Percentiles rank a stretch among this genome's conserved stretches.
These are phyloP conservation scores for Tephrocybe sp. DNA, from an alignment of 768 basidiomycete species.

Conservation along the genomic window DNA sequence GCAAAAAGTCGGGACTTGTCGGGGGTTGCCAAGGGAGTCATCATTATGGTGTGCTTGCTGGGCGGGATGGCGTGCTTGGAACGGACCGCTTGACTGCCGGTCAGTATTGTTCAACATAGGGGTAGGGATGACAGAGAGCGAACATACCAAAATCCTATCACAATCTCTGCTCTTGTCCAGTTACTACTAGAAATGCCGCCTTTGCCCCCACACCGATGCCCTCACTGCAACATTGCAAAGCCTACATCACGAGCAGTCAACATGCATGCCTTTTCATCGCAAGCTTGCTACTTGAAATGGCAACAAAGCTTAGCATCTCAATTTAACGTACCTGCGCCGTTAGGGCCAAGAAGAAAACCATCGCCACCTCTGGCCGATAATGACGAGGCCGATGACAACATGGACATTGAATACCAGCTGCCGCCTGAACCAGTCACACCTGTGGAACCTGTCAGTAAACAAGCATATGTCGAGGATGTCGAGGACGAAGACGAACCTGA, in stretches of 20 bases:
- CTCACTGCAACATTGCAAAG: constrained; percentile 3
- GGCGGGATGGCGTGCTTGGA: neutral
- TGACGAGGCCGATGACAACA: neutral
- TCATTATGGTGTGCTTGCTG: neutral
- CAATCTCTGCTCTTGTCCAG: neutral
- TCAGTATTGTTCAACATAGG: no score
- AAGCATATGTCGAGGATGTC: neutral
- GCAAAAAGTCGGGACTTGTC: neutral
- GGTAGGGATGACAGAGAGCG: no score
- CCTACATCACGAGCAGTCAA: neutral
- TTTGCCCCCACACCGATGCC: constrained; percentile 1
- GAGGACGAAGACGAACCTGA: constrained; percentile 2
- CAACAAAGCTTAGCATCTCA: constrained; percentile 1
- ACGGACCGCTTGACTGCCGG: neutral
- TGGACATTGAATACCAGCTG: neutral
- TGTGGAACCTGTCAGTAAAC: neutral
- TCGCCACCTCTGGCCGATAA: neutral
- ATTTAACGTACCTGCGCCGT: neutral
- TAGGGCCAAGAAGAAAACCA: neutral
- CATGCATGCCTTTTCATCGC: neutral
- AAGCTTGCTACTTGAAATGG: constrained; percentile 1
- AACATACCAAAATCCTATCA: neutral
- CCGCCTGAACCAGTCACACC: neutral
- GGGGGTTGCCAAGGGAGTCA: neutral
- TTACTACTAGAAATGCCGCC: neutral